These are phyloP conservation scores for Ilyonectria mors-panacis DNA, from an alignment of 2,329 filamentous ascomycete genomes.

Conservation along the genomic window DNA sequence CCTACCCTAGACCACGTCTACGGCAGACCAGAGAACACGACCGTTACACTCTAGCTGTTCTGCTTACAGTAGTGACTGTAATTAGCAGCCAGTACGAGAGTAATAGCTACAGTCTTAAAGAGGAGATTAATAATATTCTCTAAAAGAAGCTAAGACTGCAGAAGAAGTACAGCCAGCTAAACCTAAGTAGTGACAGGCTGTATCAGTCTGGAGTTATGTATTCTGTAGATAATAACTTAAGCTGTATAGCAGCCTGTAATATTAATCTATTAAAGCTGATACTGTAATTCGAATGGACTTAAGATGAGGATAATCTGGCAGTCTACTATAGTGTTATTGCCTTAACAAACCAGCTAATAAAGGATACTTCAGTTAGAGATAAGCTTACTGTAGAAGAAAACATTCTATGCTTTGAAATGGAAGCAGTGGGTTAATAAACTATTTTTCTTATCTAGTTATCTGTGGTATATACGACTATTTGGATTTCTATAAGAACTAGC, in stretches of 20 bases:
- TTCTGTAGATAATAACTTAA: neutral
- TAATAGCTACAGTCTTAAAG: slow-evolving; percentile 25
- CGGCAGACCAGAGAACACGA: no score
- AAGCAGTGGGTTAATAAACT: neutral
- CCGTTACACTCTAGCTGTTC: neutral
- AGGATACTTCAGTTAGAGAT: neutral
- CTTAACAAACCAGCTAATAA: neutral
- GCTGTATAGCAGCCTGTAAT: neutral
- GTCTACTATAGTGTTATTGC: neutral
- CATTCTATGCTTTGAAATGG: no score
- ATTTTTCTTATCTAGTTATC: neutral
- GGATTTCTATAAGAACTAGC: neutral
- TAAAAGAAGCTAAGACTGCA: slow-evolving; percentile 16
- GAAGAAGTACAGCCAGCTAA: slow-evolving; percentile 25
- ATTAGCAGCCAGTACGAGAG: slow-evolving; percentile 20
- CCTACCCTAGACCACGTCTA: no score
- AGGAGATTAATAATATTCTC: neutral
- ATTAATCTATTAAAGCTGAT: neutral
- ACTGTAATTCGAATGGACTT: neutral
- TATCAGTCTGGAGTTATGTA: slow-evolving; percentile 28
- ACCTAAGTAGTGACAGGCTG: slow-evolving; percentile 17
- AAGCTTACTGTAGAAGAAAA: neutral
- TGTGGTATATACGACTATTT: neutral
- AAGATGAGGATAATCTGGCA: neutral
- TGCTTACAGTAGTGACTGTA: slow-evolving; percentile 11